Evolutionary conservation across 2,329 filamentous ascomycete genomes (phyloP).

Genomic region (Venturia oleaginea): DNA sequence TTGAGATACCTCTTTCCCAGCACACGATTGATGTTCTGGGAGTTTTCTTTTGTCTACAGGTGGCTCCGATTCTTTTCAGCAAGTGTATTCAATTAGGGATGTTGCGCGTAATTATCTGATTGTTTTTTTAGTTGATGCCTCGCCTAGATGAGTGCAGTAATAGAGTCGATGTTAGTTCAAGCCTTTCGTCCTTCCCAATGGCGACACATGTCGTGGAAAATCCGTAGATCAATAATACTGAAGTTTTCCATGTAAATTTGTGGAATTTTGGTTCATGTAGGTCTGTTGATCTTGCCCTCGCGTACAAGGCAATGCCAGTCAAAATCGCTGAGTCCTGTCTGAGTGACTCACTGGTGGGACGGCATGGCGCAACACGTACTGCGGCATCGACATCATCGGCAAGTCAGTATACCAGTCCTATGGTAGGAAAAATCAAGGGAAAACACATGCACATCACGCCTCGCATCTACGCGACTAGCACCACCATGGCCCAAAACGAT

Average conservation of each 20-base stretch:
- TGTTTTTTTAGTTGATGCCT: neutral
- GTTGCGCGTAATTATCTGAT: neutral
- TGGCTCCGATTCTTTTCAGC: neutral
- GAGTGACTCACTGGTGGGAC: too few species aligned
- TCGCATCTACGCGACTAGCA: too few species aligned
- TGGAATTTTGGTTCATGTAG: too few species aligned
- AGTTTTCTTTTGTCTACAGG: neutral
- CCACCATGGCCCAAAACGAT: too few species aligned
- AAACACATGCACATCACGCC: too few species aligned
- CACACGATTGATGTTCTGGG: neutral
- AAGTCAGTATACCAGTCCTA: too few species aligned
- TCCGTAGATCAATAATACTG: too few species aligned
- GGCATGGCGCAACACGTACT: too few species aligned
- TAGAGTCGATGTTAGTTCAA: neutral
- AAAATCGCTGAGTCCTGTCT: neutral
- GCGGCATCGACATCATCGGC: too few species aligned
- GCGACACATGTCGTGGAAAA: too few species aligned
- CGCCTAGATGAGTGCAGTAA: neutral
- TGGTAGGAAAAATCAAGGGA: too few species aligned
- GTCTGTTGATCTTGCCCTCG: neutral
- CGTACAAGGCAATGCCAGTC: neutral
- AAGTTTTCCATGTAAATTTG: too few species aligned
- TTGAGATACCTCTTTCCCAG: neutral
- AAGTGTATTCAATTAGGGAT: neutral
- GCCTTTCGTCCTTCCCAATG: neutral